phyloP scores from a whole-genome alignment of 2,329 filamentous ascomycete genomes.

The Aureobasidium sp. region DNA sequence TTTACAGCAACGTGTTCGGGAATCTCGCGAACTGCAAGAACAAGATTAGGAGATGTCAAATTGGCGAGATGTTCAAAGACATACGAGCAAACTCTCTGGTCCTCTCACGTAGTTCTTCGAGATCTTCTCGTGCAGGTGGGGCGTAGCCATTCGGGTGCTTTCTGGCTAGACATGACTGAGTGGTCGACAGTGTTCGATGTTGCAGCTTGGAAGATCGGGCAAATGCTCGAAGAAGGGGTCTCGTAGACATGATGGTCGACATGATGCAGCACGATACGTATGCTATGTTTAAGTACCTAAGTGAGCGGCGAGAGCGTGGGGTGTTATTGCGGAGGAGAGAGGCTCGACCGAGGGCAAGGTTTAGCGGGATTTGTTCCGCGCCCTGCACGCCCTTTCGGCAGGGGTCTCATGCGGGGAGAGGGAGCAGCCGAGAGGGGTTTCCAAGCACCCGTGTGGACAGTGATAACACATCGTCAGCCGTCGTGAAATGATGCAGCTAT shows the following conservation, averaged over 20 bases:
- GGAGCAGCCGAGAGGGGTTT: background rate
- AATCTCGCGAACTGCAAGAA: constrained; percentile 61
- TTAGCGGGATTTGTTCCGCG: background rate
- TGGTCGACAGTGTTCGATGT: background rate
- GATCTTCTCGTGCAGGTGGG: constrained; percentile 61
- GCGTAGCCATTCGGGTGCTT: constrained; percentile 62
- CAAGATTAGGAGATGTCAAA: background rate
- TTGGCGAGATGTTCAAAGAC: constrained; percentile 1
- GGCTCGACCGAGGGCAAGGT: no score
- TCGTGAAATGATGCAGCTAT: background rate
- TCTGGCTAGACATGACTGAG: constrained; percentile 45
- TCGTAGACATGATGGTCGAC: background rate
- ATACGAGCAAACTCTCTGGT: constrained; percentile 75
- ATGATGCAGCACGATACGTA: background rate
- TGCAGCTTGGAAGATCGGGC: background rate
- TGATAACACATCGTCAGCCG: background rate
- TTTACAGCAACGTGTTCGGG: constrained; percentile 68
- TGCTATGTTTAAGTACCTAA: background rate
- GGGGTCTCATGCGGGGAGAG: constrained; percentile 2
- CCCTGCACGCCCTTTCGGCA: constrained; percentile 4
- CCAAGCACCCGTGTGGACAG: background rate
- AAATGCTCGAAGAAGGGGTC: background rate
- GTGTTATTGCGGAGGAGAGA: background rate
- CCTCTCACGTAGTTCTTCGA: constrained; percentile 70
- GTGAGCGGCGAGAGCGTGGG: background rate